These are phyloP conservation scores for Lactarius hatsudake DNA, from an alignment of 768 basidiomycete species.

Conservation along the genomic window DNA sequence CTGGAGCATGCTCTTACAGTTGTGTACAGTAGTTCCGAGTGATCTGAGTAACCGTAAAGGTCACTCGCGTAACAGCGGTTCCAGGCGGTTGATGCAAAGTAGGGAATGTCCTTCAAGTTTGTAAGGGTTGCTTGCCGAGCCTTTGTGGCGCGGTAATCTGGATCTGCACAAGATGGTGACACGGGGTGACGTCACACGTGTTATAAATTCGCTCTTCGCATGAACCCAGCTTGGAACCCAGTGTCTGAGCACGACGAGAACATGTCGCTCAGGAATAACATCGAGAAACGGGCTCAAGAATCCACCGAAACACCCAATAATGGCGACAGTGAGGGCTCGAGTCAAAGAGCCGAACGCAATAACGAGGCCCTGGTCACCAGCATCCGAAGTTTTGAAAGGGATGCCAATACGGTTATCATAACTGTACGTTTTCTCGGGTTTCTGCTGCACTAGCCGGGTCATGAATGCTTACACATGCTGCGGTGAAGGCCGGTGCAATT, in stretches of 20 bases:
- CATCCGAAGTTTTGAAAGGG: not conserved
- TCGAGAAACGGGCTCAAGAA: not conserved
- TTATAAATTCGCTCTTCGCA: not conserved
- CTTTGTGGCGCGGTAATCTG: not conserved
- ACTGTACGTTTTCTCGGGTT: conserved; percentile 16
- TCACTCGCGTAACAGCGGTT: too few species aligned
- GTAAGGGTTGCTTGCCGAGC: not conserved
- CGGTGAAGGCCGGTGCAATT: not conserved
- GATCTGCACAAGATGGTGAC: not conserved
- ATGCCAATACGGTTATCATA: not conserved
- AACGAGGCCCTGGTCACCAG: not conserved
- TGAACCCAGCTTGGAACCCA: too few species aligned
- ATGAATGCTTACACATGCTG: not conserved
- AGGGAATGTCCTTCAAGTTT: too few species aligned
- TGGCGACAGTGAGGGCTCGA: not conserved
- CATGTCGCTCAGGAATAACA: too few species aligned
- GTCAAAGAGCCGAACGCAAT: not conserved
- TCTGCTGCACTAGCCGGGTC: not conserved
- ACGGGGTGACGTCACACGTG: not conserved
- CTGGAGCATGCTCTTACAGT: too few species aligned
- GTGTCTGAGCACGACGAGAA: too few species aligned
- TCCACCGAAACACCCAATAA: not conserved
- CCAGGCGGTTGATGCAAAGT: too few species aligned
- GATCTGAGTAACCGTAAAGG: too few species aligned
- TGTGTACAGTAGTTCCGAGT: too few species aligned